phyloP scores from a whole-genome alignment of 805 yeast species.

The Cyberlindnera suaveolens region DNA sequence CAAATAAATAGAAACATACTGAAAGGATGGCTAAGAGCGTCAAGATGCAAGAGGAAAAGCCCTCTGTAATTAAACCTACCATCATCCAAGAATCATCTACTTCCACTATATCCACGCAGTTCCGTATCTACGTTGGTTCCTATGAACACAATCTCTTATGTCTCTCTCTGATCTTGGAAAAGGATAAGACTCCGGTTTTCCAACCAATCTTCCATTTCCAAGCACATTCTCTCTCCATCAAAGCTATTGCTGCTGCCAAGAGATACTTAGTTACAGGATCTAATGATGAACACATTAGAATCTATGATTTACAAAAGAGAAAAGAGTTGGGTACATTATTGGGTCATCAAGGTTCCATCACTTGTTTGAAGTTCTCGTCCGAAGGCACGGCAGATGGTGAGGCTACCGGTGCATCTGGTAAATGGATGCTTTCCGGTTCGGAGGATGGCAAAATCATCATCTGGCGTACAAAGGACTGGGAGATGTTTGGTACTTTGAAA shows the following conservation, averaged over 20 bases:
- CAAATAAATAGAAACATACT: background rate
- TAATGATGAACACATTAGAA: slow-evolving; percentile 91
- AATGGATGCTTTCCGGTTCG: slow-evolving; percentile 87
- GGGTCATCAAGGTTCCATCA: slow-evolving; percentile 85
- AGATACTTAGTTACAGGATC: slow-evolving; percentile 90
- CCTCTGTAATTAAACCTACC: slow-evolving; percentile 19
- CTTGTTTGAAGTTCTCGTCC: slow-evolving; percentile 64
- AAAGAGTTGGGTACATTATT: slow-evolving; percentile 88
- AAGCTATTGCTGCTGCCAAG: slow-evolving; percentile 74
- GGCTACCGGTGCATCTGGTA: slow-evolving; percentile 40
- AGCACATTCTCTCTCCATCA: slow-evolving; percentile 86
- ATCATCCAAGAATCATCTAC: slow-evolving; percentile 14
- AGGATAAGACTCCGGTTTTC: slow-evolving; percentile 54
- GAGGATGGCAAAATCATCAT: slow-evolving; percentile 86
- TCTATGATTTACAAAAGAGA: slow-evolving; percentile 89
- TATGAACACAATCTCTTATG: slow-evolving; percentile 91
- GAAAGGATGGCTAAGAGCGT: slow-evolving; percentile 11
- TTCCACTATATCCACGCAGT: slow-evolving; percentile 28
- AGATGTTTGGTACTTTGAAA: slow-evolving; percentile 75
- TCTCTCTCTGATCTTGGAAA: slow-evolving; percentile 62
- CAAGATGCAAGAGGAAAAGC: slow-evolving; percentile 5
- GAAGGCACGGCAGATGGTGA: slow-evolving; percentile 31
- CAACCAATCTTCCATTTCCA: slow-evolving; percentile 94
- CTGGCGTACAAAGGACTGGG: slow-evolving; percentile 98
- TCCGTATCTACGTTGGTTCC: slow-evolving; percentile 88